Percentiles rank a stretch among this genome's conserved stretches.
phyloP scores from a whole-genome alignment of 2,329 filamentous ascomycete species.

The Phoma sp. region DNA sequence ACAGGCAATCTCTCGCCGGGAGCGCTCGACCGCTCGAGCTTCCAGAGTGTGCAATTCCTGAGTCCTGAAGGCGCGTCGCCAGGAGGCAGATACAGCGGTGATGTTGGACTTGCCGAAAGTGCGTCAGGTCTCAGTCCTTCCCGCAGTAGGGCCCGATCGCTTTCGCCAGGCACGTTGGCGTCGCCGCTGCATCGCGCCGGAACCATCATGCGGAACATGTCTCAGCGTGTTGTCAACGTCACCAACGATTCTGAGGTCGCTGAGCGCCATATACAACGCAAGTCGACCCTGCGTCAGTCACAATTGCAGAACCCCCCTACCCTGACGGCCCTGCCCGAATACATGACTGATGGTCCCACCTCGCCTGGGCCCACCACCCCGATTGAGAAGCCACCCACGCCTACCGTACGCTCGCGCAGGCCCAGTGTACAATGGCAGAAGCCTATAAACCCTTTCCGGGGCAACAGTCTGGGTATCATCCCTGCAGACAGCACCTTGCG shows the following conservation, averaged over 20 bases:
- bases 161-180: constrained; percentile 53
- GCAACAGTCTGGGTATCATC: constrained; percentile 85
- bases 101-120: constrained; percentile 65
- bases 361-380: constrained; percentile 36
- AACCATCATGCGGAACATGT: constrained; percentile 72
- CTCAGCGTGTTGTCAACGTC: constrained; percentile 95
- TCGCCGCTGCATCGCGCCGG: constrained; percentile 58
- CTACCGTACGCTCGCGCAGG: constrained; percentile 24
- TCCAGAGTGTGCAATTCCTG: constrained; percentile 62
- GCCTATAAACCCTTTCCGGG: constrained; percentile 76
- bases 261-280: constrained; percentile 71
- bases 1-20: constrained; percentile 43
- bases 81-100: constrained; percentile 63
- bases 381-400: constrained; percentile 49
- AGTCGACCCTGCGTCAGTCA: constrained; percentile 63
- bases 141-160: constrained; percentile 55
- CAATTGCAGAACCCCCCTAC: constrained; percentile 59
- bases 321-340: constrained; percentile 60
- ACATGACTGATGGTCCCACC: constrained; percentile 52
- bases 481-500: constrained; percentile 77
- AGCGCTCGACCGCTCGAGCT: constrained; percentile 54
- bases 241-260: constrained; percentile 88
- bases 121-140: constrained; percentile 37
- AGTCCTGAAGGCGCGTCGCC: constrained; percentile 50
- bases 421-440: constrained; percentile 52